Base-by-base conservation (phyloP, 176 grass and related monocot genomes). In the Avena atlantica region DNA sequence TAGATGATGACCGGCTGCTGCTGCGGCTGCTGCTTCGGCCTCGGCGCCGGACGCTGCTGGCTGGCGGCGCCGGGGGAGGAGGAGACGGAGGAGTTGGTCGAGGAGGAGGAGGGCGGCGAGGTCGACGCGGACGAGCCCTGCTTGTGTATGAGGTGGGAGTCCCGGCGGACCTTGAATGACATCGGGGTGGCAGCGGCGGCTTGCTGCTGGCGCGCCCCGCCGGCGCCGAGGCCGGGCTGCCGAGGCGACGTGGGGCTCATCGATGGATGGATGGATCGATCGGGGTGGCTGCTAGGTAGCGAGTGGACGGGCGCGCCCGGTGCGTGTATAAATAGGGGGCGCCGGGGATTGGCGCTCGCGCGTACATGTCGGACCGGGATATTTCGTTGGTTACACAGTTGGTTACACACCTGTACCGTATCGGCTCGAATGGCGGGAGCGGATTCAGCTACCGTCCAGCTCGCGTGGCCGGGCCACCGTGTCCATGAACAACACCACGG, bases 1-100 rank as follows among this genome's bases (percentile, higher is more conserved):
- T 95, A 92, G 34, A 92, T 95, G 61, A 95, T 92, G 16, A 95
- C 86, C 1, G 93, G 93, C 15, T 78, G 74, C 53, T 76, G 72
- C 3, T 42, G 37, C 37, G 4, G 40, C 40, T 56, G 79, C 4
- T 62, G 79, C 29, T 79, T 76, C 49, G 49, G 91, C 25, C 45
- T 60, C 40, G 40, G 36, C 14, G 44, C 47, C 23, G 81, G 78
- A 1, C 42, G 82, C 15, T 19, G 83, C 71, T 82, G 70, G 56
- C 42, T 15, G 66, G 37, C 49, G 83, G 36, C 40, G 36, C 42
- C 79, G 67, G 83, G 77, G 12, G 89, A 81, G 5, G 85, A 84
- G 8, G 90, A 87, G 55, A 74, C 44, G 62, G 78, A 75, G n/a
- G 82, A 85, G 82, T 68, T 88, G 70, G 83, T 86, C 6, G 87